Conservation (phyloP, 2,329 filamentous ascomycete species). For the Cadophora gregata region DNA sequence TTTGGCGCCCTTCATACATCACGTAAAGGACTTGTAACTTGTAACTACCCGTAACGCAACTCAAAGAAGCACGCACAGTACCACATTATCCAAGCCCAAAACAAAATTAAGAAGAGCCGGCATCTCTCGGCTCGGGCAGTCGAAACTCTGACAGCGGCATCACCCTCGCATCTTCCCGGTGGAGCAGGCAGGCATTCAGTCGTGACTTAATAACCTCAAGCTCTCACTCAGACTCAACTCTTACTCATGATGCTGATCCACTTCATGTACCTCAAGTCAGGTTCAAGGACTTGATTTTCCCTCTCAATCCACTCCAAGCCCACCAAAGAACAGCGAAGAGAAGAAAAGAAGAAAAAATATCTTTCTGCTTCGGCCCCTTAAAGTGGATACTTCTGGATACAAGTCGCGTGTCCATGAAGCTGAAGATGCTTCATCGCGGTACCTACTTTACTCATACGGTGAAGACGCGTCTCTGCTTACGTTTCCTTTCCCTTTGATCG, state of each 20-base stretch:
- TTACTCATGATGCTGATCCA: not conserved
- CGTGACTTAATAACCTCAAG: not conserved
- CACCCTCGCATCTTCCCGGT: not conserved
- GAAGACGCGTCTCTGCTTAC: slow-evolving; percentile 7
- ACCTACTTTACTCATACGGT: slow-evolving; percentile 4
- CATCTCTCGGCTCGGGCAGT: not conserved
- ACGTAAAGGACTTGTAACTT: not conserved
- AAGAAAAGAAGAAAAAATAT: not conserved
- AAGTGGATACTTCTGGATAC: slow-evolving; percentile 1
- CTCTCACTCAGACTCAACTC: not conserved
- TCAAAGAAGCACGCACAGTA: not conserved
- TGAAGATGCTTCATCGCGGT: slow-evolving; percentile 8
- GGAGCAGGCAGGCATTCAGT: no score
- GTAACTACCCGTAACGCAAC: not conserved
- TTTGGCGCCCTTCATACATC: not conserved
- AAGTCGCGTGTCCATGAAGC: slow-evolving; percentile 15
- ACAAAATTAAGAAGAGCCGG: not conserved
- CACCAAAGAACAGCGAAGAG: not conserved
- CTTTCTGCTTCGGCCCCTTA: not conserved
- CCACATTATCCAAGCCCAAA: not conserved
- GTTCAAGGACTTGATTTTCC: not conserved
- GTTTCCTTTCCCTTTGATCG: not conserved
- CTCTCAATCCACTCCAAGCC: not conserved
- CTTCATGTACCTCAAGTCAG: not conserved
- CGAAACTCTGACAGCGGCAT: slow-evolving; percentile 12